A percentile compares a stretch with the other conserved stretches of the same genome.
These are phyloP conservation scores for Ceratocystis eucalypticola DNA, from an alignment of 2,329 filamentous ascomycete species.

Conservation along the genomic window DNA sequence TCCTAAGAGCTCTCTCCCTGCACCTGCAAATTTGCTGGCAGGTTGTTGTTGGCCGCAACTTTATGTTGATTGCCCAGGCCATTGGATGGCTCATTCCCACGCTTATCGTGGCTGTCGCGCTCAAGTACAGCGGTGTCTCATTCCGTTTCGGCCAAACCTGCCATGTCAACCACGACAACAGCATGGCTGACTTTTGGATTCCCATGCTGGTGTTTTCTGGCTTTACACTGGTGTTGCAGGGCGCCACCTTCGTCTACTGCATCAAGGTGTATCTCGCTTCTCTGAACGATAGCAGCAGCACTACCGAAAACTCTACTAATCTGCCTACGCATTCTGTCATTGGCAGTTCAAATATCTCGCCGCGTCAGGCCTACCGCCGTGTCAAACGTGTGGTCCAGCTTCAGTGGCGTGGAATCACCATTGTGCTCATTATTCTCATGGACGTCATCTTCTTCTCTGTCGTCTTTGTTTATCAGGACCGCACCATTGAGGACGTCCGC, in stretches of 20 bases:
- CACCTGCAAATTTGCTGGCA: slow-evolving; percentile 99
- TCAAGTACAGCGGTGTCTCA: slow-evolving; percentile 80
- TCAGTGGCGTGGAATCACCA: slow-evolving; percentile 85
- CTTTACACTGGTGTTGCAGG: slow-evolving; percentile 63
- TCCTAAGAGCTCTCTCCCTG: slow-evolving; percentile 76
- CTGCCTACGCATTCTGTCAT: slow-evolving; percentile 57
- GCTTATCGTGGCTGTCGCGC: slow-evolving; percentile 58
- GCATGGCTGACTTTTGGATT: slow-evolving; percentile 77
- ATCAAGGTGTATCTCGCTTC: slow-evolving; percentile 88
- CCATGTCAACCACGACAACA: slow-evolving; percentile 84
- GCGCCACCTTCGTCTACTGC: slow-evolving; percentile 81
- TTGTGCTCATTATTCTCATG: slow-evolving; percentile 77
- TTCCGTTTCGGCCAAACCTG: slow-evolving; percentile 86
- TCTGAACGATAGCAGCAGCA: slow-evolving; percentile 56
- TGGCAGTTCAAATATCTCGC: slow-evolving; percentile 64
- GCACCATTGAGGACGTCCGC: slow-evolving; percentile 47
- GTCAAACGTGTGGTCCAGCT: slow-evolving; percentile 75
- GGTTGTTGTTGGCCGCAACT: slow-evolving; percentile 69
- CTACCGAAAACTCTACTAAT: slow-evolving; percentile 52
- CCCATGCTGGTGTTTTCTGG: slow-evolving; percentile 69
- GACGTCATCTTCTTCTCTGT: slow-evolving; percentile 92
- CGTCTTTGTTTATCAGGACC: slow-evolving; percentile 79
- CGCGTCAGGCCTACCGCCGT: slow-evolving; percentile 75
- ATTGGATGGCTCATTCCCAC: slow-evolving; percentile 75
- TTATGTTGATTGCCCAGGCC: slow-evolving; percentile 73